Percentiles rank a stretch among this genome's conserved stretches.
phyloP scores from a whole-genome alignment of 768 basidiomycete genomes.

The Suillus weaverae region DNA sequence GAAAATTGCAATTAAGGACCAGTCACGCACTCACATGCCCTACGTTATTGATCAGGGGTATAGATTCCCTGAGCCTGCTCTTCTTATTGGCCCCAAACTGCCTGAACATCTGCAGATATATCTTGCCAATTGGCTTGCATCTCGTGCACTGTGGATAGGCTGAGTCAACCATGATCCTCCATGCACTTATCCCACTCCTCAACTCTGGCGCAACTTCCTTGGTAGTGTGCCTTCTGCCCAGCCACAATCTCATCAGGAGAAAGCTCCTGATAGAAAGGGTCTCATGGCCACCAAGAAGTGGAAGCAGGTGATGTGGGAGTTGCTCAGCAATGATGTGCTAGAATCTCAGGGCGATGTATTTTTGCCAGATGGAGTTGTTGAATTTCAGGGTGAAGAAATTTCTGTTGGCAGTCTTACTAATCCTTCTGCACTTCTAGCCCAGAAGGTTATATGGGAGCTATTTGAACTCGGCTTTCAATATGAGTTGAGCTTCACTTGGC shows the following conservation, averaged over 20 bases:
- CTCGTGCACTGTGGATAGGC: background rate
- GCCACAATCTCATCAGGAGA: background rate
- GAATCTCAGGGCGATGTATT: background rate
- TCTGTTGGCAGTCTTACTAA: background rate
- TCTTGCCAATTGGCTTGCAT: constrained; percentile 6
- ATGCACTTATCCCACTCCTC: constrained; percentile 1
- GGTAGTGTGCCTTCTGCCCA: background rate
- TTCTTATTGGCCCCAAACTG: background rate
- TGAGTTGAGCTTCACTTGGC: constrained; percentile 12
- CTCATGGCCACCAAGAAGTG: background rate
- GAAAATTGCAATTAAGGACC: background rate
- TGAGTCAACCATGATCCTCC: background rate
- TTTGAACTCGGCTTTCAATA: constrained; percentile 21
- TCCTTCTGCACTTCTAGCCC: constrained; percentile 1
- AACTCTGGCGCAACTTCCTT: constrained; percentile 2
- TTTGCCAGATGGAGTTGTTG: background rate
- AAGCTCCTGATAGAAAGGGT: background rate
- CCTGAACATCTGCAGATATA: background rate
- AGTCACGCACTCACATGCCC: background rate
- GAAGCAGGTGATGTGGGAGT: constrained; percentile 4
- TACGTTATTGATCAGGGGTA: background rate
- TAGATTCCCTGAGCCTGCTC: background rate
- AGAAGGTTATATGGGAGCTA: constrained; percentile 22
- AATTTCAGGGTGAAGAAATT: background rate
- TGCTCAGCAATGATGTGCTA: constrained; percentile 6